Evolutionary conservation across 2,329 filamentous ascomycete species (phyloP).

Genomic region (Blastomyces emzantsi): DNA sequence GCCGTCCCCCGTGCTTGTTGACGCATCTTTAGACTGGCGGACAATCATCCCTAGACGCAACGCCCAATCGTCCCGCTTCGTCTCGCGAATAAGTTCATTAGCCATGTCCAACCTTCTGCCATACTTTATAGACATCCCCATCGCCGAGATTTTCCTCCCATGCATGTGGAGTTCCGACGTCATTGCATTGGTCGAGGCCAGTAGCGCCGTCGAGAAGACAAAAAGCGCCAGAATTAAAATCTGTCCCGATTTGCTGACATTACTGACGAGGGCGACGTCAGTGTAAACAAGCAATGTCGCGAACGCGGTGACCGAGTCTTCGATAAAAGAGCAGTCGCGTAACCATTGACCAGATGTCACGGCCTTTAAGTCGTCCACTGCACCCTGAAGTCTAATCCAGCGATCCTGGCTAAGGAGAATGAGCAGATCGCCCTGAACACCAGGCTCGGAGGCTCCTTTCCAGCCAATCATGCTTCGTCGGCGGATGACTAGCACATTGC

Average conservation of each 20-base stretch:
- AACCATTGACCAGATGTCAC: conserved; percentile 52
- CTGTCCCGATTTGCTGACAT: conserved; percentile 46
- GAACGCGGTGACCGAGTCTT: conserved; percentile 45
- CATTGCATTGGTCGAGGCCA: conserved; percentile 46
- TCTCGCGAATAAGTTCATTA: conserved; percentile 31
- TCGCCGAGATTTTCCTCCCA: conserved; percentile 26
- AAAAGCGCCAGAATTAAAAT: conserved; percentile 45
- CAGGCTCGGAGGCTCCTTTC: conserved; percentile 25
- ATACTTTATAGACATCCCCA: conserved; percentile 20
- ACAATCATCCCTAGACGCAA: conserved; percentile 31
- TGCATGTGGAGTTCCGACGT: conserved; percentile 39
- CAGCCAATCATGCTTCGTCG: background rate
- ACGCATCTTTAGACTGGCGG: background rate
- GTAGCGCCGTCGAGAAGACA: conserved; percentile 44
- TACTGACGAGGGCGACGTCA: conserved; percentile 47
- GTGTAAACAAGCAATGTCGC: conserved; percentile 52
- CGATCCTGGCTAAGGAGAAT: conserved; percentile 46
- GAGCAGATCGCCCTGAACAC: conserved; percentile 39
- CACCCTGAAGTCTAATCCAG: conserved; percentile 46
- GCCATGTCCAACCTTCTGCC: conserved; percentile 30
- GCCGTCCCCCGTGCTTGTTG: background rate
- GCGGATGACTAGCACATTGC: background rate
- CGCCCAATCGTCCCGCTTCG: conserved; percentile 31
- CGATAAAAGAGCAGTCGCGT: conserved; percentile 41
- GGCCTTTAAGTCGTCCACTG: conserved; percentile 49